Evolutionary conservation across 768 basidiomycete genomes (phyloP).

Genomic region (Termitomyces sp.): DNA sequence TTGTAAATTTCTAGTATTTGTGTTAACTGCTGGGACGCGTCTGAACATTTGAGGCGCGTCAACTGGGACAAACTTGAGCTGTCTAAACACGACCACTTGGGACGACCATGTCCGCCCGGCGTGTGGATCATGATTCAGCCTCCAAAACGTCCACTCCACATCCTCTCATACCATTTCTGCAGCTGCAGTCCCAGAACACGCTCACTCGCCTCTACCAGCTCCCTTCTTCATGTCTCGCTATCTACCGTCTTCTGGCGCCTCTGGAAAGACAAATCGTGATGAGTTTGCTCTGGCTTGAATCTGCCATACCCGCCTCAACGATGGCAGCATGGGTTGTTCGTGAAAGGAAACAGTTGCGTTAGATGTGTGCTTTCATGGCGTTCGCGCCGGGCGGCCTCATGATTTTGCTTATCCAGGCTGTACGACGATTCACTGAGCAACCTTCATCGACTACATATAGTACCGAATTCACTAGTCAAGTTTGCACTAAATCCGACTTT

Average conservation of each 20-base stretch:
- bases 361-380: slow-evolving; percentile 6
- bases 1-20: not conserved
- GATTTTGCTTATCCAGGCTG: slow-evolving; percentile 35
- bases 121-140: not conserved
- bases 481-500: slow-evolving; percentile 68
- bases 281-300: slow-evolving; percentile 87
- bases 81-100: not conserved
- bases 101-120: slow-evolving; percentile 4
- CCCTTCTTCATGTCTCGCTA: slow-evolving; percentile 84
- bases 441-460: slow-evolving; percentile 63
- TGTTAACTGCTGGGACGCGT: not conserved
- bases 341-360: slow-evolving; percentile 63
- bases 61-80: not conserved
- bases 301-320: slow-evolving; percentile 55
- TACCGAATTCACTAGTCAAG: slow-evolving; percentile 54
- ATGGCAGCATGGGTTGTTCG: slow-evolving; percentile 75
- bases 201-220: slow-evolving; percentile 76
- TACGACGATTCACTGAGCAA: slow-evolving; percentile 67
- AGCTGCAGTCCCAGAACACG: slow-evolving; percentile 72
- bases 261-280: slow-evolving; percentile 82
- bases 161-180: slow-evolving; percentile 71
- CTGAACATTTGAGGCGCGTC: slow-evolving; percentile 2
- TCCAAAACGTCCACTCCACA: slow-evolving; percentile 34
- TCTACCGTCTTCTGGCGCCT: slow-evolving; percentile 84
- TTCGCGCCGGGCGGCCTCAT: slow-evolving; percentile 9